Base-by-base conservation (phyloP, 306 rosid genomes). In the Elaeagnus macrophylla region DNA sequence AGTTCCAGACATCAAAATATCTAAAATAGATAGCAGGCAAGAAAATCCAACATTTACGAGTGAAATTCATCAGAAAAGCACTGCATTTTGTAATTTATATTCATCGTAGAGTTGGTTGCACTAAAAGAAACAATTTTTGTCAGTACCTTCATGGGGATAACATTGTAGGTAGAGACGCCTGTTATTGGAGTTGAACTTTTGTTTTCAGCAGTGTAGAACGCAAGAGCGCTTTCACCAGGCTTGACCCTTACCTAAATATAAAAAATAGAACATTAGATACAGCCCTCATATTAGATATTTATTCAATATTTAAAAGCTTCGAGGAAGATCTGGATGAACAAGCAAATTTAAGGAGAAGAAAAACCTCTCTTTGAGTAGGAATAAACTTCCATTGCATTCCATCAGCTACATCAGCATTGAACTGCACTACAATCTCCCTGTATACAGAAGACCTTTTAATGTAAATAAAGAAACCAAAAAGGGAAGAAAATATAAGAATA, bases 191-290 rank as follows among this genome's bases (percentile, higher is more conserved):
- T 67, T 57, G 93, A 80, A 83, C 96, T 86, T 75, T 49, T 73
- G 67, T 91, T 91, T 76, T 91, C 96, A 11, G 96, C 97, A 0
- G 96, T 82, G 78, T 91, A 86, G 77, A 91, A 87, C 43, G 95
- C 97, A 7, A 91, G 97, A 59, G 99, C 95, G 32, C 99, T 91
- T 72, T 91, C 99, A 62, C 99, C 96, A 5, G 96, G 96, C 70
- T 80, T 91, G 54, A 91, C 93, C 70, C 79, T 84, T 43, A 91
- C 94, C 97, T 89, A 45, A 3, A 13, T 12, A 17, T 56, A 67
- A 66, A 51, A 60, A 35, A 32, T 70, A 67, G 51, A 57, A 50
- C 32, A 49, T 57, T 39, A 59, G 64, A 68, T 51, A 59, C 49
- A 51, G 47, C 52, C 52, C 49, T 9, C 6, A 37, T 12, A 48